A percentile compares a stretch with the other conserved stretches of the same genome.
phyloP scores from a whole-genome alignment of 306 rosid species.

The Astragalus membranaceus region DNA sequence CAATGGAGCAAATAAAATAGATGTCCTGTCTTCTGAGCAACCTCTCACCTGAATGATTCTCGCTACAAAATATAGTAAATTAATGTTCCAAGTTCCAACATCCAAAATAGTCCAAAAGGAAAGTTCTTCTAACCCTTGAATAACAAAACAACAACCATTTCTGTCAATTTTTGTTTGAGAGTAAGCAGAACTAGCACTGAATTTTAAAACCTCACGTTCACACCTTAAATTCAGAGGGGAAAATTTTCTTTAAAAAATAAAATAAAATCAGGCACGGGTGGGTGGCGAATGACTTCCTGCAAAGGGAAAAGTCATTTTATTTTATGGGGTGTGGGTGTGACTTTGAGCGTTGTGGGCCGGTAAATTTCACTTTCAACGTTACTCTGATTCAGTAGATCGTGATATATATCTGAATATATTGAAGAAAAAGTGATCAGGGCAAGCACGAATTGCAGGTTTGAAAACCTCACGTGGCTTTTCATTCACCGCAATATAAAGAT shows the following conservation, averaged over 20 bases:
- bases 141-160: neutral
- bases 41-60: neutral
- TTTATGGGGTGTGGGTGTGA: neutral
- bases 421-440: neutral
- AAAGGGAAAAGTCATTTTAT: constrained; percentile 3
- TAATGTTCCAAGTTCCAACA: constrained; percentile 1
- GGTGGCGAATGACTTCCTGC: neutral
- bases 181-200: constrained; percentile 13
- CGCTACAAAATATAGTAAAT: neutral
- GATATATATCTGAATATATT: neutral
- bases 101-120: neutral
- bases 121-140: neutral
- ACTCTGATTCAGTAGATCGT: neutral
- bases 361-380: constrained; percentile 12
- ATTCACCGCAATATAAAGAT: neutral
- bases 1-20: neutral
- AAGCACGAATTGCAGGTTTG: neutral
- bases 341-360: neutral
- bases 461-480: constrained; percentile 13
- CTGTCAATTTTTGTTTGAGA: neutral
- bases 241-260: too few species aligned
- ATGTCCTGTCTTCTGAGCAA: neutral
- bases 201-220: neutral
- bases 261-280: neutral
- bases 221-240: too few species aligned